Evolutionary conservation across 352 stramenopile genomes (phyloP), one percentile per base, ranked within the genome.

Genomic region (Peronospora tabacina): DNA sequence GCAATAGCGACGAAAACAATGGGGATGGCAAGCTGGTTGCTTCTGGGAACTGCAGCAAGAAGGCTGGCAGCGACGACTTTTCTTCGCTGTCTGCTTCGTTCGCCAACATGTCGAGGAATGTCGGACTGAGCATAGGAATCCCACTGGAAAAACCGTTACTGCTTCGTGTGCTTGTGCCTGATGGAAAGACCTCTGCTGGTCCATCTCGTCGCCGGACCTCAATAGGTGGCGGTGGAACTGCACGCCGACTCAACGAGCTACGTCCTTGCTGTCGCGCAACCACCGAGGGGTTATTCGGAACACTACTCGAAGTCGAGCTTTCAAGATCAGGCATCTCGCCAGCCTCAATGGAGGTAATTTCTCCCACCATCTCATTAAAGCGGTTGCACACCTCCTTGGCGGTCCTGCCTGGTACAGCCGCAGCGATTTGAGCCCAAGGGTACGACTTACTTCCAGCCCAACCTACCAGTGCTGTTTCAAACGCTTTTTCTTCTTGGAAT

Each of bases 401-500:
- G 7, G 70, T 86, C 50, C 88, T 91, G 2, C 77, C 81, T 0
- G 81, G 81, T 15, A 94, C 44, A 4, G 48, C 45, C 7, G 68
- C 63, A 2, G 83, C 81, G 32, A 94, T 90, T 58, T 87, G 87
- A 9, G 67, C 58, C 83, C 83, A 94, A 36, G 76, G 75, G 49
- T 87, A 88, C n/a, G 80, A 69, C 28, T 75, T 82, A 40, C 54
- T 66, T 15, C 52, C 66, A 13, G 53, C 61, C 68, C 79, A 91
- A 36, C 63, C 49, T 43, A 81, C 81, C 12, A 94, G 61, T 33
- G 70, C 74, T 26, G 57, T 77, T 58, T 94, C 83, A 46, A 94
- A 82, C 2, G 72, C 63, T 60, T 88, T 87, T 52, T 94, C 81
- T 59, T 94, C 81, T 41, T 90, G 70, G 34, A 87, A 85, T 24